A percentile compares a stretch with the other conserved stretches of the same genome.
Conservation (phyloP, 441 rosid species). For the Theobroma grandiflorum region DNA sequence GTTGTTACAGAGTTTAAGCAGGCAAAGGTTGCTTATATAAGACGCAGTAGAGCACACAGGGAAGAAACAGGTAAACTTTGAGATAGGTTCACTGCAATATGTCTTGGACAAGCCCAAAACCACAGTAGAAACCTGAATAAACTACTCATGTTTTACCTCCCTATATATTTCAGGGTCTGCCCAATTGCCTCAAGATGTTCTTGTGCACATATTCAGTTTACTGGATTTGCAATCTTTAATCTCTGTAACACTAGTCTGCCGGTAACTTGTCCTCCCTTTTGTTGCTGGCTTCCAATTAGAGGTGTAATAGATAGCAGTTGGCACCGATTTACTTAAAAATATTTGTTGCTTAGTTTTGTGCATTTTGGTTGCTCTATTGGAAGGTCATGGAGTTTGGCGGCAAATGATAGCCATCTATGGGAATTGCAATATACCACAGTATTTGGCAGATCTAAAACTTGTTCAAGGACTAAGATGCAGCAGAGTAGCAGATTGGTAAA, state of each 20-base stretch:
- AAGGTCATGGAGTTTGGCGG: constrained; percentile 87
- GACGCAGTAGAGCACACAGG: constrained; percentile 51
- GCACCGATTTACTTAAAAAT: not conserved
- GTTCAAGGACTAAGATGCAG: constrained; percentile 28
- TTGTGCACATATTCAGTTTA: constrained; percentile 67
- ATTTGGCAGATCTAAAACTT: constrained; percentile 36
- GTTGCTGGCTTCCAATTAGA: not conserved
- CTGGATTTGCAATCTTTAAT: constrained; percentile 69
- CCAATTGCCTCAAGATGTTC: constrained; percentile 80
- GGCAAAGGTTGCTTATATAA: constrained; percentile 76
- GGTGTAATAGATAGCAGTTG: not conserved
- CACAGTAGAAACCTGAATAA: not conserved
- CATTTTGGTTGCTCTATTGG: constrained; percentile 32
- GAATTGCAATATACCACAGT: constrained; percentile 49
- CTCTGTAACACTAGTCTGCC: constrained; percentile 62
- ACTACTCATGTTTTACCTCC: not conserved
- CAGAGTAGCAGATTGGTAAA: not conserved
- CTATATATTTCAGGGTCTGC: constrained; percentile 47
- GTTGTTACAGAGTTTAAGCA: constrained; percentile 75
- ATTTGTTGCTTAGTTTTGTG: constrained; percentile 1
- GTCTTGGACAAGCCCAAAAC: not conserved
- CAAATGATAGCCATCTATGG: constrained; percentile 67
- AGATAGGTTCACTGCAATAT: not conserved
- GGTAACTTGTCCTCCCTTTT: constrained; percentile 51
- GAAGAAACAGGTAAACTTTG: constrained; percentile 45